Evolutionary conservation across 129 eudicot species (phyloP).

Genomic region (Flaveria bidentis): DNA sequence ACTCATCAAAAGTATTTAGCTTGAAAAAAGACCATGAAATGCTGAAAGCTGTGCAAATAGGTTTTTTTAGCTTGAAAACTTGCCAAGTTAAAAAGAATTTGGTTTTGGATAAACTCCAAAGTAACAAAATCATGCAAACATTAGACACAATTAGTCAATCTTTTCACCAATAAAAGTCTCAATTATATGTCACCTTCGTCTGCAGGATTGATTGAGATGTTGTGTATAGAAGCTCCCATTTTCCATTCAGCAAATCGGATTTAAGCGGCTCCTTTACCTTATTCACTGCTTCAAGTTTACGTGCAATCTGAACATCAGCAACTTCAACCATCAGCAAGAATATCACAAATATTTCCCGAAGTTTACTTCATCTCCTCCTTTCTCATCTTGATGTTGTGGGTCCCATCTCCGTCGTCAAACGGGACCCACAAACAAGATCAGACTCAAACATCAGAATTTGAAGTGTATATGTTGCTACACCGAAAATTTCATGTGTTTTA

Average conservation of each 20-base stretch:
- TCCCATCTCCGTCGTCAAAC: no score
- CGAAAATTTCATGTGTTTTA: not conserved
- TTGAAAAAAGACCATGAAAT: not conserved
- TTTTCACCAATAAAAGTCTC: not conserved
- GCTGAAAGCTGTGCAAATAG: not conserved
- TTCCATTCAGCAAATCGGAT: slow-evolving; percentile 68
- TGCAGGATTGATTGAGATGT: slow-evolving; percentile 84
- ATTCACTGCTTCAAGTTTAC: slow-evolving; percentile 73
- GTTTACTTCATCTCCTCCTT: not conserved
- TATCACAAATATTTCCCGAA: slow-evolving; percentile 6
- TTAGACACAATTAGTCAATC: not conserved
- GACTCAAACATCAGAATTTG: not conserved
- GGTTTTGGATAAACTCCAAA: not conserved
- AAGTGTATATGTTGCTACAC: not conserved
- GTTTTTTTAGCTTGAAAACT: slow-evolving; percentile 6
- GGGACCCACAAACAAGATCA: not conserved
- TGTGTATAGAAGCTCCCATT: slow-evolving; percentile 92
- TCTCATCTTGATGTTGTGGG: slow-evolving; percentile 7
- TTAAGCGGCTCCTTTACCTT: slow-evolving; percentile 79
- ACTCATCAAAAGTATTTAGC: not conserved
- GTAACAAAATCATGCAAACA: not conserved
- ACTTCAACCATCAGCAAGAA: slow-evolving; percentile 18
- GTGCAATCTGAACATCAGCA: slow-evolving; percentile 55
- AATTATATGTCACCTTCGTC: slow-evolving; percentile 47
- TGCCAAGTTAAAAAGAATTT: not conserved